Evolutionary conservation across 179 eudicot species (phyloP).

Genomic region (Corrigiola litoralis): DNA sequence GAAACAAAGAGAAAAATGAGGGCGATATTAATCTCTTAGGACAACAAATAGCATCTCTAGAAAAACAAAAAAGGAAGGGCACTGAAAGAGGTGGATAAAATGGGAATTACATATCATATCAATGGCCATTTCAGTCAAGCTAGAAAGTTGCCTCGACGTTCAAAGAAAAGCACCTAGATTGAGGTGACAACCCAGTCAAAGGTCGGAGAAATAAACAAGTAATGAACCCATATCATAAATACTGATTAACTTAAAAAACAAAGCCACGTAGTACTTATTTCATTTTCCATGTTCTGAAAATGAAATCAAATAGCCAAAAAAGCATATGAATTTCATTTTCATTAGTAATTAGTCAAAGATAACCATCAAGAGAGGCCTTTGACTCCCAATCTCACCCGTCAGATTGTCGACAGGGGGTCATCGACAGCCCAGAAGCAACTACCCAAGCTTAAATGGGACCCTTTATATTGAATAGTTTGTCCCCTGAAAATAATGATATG

Average conservation of each 20-base stretch:
- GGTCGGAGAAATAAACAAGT: neutral
- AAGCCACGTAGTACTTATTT: too few relatives aligned
- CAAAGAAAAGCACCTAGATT: slow-evolving; percentile 45
- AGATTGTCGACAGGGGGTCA: neutral
- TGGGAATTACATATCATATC: neutral
- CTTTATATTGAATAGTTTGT: slow-evolving; percentile 15
- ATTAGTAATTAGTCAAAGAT: slow-evolving; percentile 32
- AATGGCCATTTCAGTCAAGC: slow-evolving; percentile 18
- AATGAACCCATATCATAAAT: neutral
- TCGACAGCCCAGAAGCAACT: neutral
- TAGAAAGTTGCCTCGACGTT: slow-evolving; percentile 19
- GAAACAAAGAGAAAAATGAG: too few relatives aligned
- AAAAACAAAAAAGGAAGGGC: too few relatives aligned
- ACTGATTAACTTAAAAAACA: neutral
- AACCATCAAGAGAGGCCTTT: slow-evolving; percentile 23
- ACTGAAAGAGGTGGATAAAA: too few relatives aligned
- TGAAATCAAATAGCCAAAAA: neutral
- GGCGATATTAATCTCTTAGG: too few relatives aligned
- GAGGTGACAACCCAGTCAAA: slow-evolving; percentile 45
- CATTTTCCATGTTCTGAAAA: too few relatives aligned
- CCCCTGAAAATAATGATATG: neutral
- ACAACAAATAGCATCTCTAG: too few relatives aligned
- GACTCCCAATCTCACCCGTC: slow-evolving; percentile 25
- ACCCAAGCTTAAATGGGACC: slow-evolving; percentile 1
- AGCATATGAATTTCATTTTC: slow-evolving; percentile 6